Evolutionary conservation across 2,329 filamentous ascomycete genomes (phyloP).

Genomic region (Pseudogymnoascus sp.): DNA sequence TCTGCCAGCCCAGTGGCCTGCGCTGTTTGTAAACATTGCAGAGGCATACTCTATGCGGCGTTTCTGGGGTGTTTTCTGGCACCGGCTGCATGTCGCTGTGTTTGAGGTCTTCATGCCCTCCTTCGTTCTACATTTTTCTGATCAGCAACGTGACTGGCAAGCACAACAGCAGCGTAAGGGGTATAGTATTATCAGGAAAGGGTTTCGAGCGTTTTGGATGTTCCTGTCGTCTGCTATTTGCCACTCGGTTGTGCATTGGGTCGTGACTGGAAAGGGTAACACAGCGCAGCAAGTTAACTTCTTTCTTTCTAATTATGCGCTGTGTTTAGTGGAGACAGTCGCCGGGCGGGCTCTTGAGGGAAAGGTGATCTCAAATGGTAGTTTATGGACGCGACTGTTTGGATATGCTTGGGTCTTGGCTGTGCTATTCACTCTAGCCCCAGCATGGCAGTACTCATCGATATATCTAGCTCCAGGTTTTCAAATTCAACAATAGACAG

Average conservation of each 20-base stretch:
- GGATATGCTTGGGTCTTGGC: not conserved
- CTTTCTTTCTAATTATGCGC: not conserved
- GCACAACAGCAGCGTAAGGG: too few species aligned
- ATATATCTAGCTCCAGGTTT: too few species aligned
- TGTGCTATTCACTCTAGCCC: not conserved
- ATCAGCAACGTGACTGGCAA: too few species aligned
- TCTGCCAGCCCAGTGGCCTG: slow-evolving; percentile 7
- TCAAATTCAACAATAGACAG: too few species aligned
- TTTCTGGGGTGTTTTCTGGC: slow-evolving; percentile 13
- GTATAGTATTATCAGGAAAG: not conserved
- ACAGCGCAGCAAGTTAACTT: not conserved
- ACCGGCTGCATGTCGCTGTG: not conserved
- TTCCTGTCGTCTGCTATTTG: not conserved
- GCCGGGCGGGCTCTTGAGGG: not conserved
- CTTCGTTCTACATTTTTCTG: not conserved
- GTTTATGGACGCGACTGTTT: not conserved
- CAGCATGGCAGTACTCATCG: not conserved
- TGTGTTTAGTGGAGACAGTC: not conserved
- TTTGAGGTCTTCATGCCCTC: not conserved
- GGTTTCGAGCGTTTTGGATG: not conserved
- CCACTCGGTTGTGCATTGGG: not conserved
- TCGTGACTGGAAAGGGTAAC: not conserved
- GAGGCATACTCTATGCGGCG: slow-evolving; percentile 10
- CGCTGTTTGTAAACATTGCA: slow-evolving; percentile 9
- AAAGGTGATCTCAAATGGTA: not conserved